Evolutionary conservation across 2,329 filamentous ascomycete genomes (phyloP).

Genomic region (Dissoconium aciculare): DNA sequence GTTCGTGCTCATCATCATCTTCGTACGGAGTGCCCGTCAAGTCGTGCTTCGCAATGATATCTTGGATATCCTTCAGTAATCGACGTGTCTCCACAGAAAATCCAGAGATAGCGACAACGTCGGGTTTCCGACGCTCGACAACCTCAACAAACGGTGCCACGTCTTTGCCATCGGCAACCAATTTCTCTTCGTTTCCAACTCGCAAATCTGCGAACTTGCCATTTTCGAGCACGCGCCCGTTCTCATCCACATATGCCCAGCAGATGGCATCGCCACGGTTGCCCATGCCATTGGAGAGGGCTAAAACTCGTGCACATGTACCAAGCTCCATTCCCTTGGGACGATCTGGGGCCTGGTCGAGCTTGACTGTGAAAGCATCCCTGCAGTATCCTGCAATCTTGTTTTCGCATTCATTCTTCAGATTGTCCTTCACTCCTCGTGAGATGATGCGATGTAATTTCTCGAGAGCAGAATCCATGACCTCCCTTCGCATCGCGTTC

Average conservation of each 20-base stretch:
- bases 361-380: constrained; percentile 72
- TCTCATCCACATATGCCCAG: constrained; percentile 89
- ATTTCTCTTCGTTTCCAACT: constrained; percentile 49
- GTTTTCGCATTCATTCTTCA: constrained; percentile 88
- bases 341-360: constrained; percentile 93
- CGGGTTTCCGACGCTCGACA: constrained; percentile 64
- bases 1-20: constrained; percentile 69
- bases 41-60: constrained; percentile 61
- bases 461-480: constrained; percentile 63
- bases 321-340: constrained; percentile 84
- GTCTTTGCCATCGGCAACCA: constrained; percentile 48
- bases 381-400: constrained; percentile 76
- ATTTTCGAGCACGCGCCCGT: constrained; percentile 75
- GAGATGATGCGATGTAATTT: constrained; percentile 75
- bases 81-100: constrained; percentile 77
- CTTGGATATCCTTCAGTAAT: constrained; percentile 66
- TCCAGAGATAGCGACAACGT: constrained; percentile 80
- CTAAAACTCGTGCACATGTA: constrained; percentile 71
- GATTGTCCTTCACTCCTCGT: constrained; percentile 85
- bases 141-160: constrained; percentile 62
- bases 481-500: constrained; percentile 76
- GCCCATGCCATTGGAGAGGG: constrained; percentile 73
- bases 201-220: constrained; percentile 73
- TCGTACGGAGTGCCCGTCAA: constrained; percentile 70
- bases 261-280: constrained; percentile 66